A percentile compares a stretch with the other conserved stretches of the same genome.
Evolutionary conservation across 345 rosid species (phyloP).

Genomic region (Camelina sativa): DNA sequence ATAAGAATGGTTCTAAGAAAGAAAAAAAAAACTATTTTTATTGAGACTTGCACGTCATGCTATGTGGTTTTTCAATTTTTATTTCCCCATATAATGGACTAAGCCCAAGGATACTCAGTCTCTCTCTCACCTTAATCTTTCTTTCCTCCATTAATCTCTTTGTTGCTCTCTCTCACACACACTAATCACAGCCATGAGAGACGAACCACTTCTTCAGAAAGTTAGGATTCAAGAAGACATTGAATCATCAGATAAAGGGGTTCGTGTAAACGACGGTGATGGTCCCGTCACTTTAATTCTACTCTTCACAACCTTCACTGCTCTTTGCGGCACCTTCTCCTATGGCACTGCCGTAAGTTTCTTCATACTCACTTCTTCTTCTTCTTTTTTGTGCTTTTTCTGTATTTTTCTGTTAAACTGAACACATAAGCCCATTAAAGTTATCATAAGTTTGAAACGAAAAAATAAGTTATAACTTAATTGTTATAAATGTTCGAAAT

Average conservation of each 20-base stretch:
- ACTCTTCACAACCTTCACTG: constrained; percentile 42
- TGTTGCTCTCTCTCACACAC: constrained; percentile 3
- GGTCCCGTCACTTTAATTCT: constrained; percentile 38
- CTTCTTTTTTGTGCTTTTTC: background rate
- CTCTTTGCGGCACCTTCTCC: constrained; percentile 42
- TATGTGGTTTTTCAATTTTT: background rate
- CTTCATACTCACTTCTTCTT: constrained; percentile 5
- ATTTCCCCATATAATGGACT: constrained; percentile 11
- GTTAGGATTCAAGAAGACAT: constrained; percentile 25
- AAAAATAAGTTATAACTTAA: background rate
- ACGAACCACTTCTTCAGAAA: constrained; percentile 43
- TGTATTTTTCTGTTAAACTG: background rate
- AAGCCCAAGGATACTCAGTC: constrained; percentile 20
- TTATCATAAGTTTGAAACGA: background rate
- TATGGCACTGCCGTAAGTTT: constrained; percentile 46
- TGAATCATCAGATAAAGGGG: constrained; percentile 26
- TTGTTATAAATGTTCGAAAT: background rate
- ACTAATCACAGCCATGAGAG: constrained; percentile 32
- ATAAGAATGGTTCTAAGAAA: constrained; percentile 13
- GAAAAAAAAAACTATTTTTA: background rate
- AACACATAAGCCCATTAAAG: background rate
- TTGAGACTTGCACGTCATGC: constrained; percentile 40
- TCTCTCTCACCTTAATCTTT: background rate
- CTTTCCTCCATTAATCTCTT: background rate
- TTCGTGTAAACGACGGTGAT: constrained; percentile 12